Base-by-base conservation (phyloP, 768 basidiomycete genomes). In the Agrocybe praecox region DNA sequence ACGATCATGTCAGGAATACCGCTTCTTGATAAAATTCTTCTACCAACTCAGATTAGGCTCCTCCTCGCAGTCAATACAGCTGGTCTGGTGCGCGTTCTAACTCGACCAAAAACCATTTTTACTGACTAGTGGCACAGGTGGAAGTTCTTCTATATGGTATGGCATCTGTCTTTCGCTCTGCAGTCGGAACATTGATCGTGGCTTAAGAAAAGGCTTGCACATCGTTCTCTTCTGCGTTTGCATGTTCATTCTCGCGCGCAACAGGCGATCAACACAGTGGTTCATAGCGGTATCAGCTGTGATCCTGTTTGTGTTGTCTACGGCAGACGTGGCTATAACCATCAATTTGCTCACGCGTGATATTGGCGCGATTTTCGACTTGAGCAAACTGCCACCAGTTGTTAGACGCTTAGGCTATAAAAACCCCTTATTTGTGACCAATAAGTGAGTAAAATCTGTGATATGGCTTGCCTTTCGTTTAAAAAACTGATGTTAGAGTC, bases 301-400 rank as follows among this genome's bases (percentile, higher is more conserved):
- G 15, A 24, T 57, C 18, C 48, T 57, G 56, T 57, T 57, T 26
- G 46, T 40, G n/a, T 19, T 57, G 33, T 57, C 56, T n/a, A 57
- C 56, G 10, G 56, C 36, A 15, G 56, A 57, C 26, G 52, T 49
- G 10, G 45, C 50, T 10, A 48, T 57, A 36, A 57, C 56, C 2
- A 42, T 57, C 2, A 49, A 51, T 18, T 6, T 57, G 21, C 19
- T 57, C 23, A 52, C 51, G 6, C 56, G 52, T 42, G 56, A 53
- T 22, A 34, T 57, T 19, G 46, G 46, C 11, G 19, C 34, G 4
- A 22, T 36, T 6, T 49, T 57, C 14, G 21, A 57, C 42, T 33
- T 46, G 2, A 18, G 22, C 11, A 40, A 48, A 33, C 12, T 36
- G 17, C 50, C 18, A 24, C 19, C 15, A 3, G 14, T 57, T 5